phyloP scores from a whole-genome alignment of 176 grass and related monocot species.

The Oryza glumipatula region DNA sequence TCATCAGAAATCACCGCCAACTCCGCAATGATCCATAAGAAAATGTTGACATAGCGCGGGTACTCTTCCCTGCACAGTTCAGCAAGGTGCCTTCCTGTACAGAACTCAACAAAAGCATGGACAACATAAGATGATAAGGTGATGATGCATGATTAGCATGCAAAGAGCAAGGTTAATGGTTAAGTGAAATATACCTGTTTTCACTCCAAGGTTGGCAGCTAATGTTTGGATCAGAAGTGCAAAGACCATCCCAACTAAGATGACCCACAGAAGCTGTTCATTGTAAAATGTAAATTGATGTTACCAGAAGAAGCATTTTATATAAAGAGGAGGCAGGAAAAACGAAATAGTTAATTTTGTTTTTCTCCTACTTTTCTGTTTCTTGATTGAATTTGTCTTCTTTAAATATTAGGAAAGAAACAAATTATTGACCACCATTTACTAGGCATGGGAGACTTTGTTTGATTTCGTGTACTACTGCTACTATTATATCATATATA shows the following conservation, averaged over 20 bases:
- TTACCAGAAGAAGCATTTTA: background rate
- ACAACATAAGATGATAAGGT: background rate
- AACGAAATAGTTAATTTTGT: background rate
- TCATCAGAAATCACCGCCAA: slow-evolving; percentile 83
- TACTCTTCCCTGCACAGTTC: slow-evolving; percentile 80
- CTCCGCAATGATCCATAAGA: slow-evolving; percentile 72
- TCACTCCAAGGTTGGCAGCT: slow-evolving; percentile 65
- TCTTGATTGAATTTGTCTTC: background rate
- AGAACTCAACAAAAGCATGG: background rate
- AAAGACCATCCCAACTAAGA: slow-evolving; percentile 72
- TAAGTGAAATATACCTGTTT: slow-evolving; percentile 35
- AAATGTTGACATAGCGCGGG: slow-evolving; percentile 54
- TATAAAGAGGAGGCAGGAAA: background rate
- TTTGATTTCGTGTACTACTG: too few species aligned
- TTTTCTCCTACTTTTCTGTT: background rate
- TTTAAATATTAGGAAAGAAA: background rate
- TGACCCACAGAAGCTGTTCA: slow-evolving; percentile 64
- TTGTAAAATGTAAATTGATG: background rate
- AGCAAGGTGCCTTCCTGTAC: slow-evolving; percentile 75
- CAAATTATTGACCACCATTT: background rate
- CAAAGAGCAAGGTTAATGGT: background rate
- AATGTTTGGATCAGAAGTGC: slow-evolving; percentile 72
- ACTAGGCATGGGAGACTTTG: too few species aligned
- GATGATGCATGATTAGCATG: background rate
- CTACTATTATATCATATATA: too few species aligned